phyloP scores from a whole-genome alignment of 2,329 filamentous ascomycete species.

The Alternaria hordeiaustralica region DNA sequence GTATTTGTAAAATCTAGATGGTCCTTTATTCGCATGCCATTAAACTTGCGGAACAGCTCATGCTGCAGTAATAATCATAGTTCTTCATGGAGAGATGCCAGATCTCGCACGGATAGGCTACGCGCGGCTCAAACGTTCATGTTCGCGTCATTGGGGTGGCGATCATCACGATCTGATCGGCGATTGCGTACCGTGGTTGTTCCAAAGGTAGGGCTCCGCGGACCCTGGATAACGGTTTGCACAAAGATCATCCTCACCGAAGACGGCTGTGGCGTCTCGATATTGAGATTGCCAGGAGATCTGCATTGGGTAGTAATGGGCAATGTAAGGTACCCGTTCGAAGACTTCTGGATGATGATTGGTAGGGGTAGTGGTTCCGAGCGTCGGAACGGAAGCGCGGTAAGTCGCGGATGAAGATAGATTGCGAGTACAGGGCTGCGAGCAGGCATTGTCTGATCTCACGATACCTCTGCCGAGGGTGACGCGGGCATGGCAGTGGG shows the following conservation, averaged over 20 bases:
- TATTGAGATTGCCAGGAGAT: constrained; percentile 4
- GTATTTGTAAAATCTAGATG: not conserved
- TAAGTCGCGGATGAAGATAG: not conserved
- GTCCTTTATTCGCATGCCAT: not conserved
- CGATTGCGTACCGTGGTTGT: not conserved
- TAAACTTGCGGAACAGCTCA: not conserved
- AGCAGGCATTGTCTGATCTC: not conserved
- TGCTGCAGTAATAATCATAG: not conserved
- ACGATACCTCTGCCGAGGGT: not conserved
- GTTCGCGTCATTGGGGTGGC: not conserved
- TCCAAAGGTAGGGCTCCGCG: not conserved
- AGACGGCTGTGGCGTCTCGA: constrained; percentile 5
- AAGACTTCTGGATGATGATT: not conserved
- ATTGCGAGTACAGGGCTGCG: not conserved
- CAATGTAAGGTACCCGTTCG: constrained; percentile 10
- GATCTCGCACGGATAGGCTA: not conserved
- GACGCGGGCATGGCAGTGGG: constrained; percentile 1
- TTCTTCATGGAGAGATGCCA: not conserved
- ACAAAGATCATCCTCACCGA: not conserved
- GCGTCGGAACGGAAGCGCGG: not conserved
- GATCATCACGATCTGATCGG: not conserved
- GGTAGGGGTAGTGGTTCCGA: constrained; percentile 1
- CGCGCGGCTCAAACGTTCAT: not conserved
- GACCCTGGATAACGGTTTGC: not conserved
- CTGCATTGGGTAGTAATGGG: not conserved